Conservation (phyloP, 2,329 filamentous ascomycete genomes). For the Pseudocercospora fuligena region DNA sequence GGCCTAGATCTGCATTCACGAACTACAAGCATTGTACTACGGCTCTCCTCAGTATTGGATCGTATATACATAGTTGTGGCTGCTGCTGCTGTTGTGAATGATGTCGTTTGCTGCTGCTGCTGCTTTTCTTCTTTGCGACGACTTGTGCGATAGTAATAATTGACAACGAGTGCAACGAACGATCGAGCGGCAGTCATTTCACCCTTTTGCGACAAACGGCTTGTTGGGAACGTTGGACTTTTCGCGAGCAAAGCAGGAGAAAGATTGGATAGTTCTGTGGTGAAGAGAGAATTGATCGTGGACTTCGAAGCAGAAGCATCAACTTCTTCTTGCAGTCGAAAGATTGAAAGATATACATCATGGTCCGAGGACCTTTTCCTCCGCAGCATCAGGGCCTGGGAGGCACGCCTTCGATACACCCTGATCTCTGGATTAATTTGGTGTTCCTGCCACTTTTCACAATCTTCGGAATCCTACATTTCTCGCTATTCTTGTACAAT, state of each 20-base stretch:
- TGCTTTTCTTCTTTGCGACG: too few relatives aligned
- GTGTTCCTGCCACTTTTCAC: slow-evolving; percentile 67
- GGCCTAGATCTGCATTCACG: slow-evolving; percentile 5
- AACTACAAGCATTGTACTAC: slow-evolving; percentile 4
- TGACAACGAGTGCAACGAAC: neutral
- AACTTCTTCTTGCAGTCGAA: neutral
- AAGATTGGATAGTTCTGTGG: neutral
- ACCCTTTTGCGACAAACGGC: too few relatives aligned
- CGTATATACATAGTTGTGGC: neutral
- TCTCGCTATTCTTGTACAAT: slow-evolving; percentile 63
- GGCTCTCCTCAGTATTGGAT: slow-evolving; percentile 1
- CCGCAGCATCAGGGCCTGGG: slow-evolving; percentile 56
- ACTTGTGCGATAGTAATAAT: too few relatives aligned
- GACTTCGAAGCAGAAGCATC: neutral
- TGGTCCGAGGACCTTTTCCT: slow-evolving; percentile 8
- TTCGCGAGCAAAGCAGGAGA: neutral
- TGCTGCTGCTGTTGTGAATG: neutral
- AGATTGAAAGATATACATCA: neutral
- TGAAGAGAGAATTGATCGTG: neutral
- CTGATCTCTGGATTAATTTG: slow-evolving; percentile 69
- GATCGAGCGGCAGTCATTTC: neutral
- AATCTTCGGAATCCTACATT: slow-evolving; percentile 59
- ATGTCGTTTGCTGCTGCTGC: neutral
- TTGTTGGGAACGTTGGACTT: neutral
- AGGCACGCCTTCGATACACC: slow-evolving; percentile 58